Evolutionary conservation across 2,329 filamentous ascomycete species (phyloP).

Genomic region (Pseudogymnoascus sp.): DNA sequence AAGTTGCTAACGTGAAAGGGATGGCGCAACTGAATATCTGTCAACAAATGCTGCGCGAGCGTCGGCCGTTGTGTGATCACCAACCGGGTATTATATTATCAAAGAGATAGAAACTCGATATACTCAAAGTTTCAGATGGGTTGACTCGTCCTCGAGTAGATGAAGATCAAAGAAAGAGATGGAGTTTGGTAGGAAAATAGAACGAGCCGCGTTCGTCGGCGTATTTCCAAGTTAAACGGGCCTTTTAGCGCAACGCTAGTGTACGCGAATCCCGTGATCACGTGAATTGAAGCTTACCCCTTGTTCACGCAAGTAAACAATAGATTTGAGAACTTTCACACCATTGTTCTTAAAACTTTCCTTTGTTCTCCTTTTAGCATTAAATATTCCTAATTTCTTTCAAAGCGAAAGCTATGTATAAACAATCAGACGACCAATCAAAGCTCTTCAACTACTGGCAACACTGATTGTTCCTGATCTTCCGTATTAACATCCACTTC

Average conservation of each 20-base stretch:
- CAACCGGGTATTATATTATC: constrained; percentile 1
- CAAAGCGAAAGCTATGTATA: not conserved
- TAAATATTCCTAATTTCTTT: not conserved
- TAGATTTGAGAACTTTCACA: not conserved
- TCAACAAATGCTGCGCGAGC: not conserved
- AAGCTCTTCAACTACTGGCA: not conserved
- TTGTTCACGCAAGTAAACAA: not conserved
- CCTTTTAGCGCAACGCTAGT: constrained; percentile 5
- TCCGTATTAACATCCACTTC: constrained; percentile 17
- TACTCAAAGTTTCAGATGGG: not conserved
- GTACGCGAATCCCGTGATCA: constrained; percentile 6
- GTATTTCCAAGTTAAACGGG: constrained; percentile 6
- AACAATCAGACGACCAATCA: not conserved
- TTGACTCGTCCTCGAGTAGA: not conserved
- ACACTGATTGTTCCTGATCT: not conserved
- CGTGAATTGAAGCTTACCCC: not conserved
- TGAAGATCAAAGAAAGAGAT: constrained; percentile 8
- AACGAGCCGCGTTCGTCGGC: not conserved
- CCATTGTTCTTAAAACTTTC: not conserved
- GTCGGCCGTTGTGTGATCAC: not conserved
- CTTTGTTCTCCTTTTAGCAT: not conserved
- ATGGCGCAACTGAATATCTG: constrained; percentile 4
- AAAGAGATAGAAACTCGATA: not conserved
- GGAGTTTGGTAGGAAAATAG: constrained; percentile 6
- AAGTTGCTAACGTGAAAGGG: constrained; percentile 16